Evolutionary conservation across 1,139 yeast genomes (phyloP).

Genomic region (Blastobotrys arbuscula): DNA sequence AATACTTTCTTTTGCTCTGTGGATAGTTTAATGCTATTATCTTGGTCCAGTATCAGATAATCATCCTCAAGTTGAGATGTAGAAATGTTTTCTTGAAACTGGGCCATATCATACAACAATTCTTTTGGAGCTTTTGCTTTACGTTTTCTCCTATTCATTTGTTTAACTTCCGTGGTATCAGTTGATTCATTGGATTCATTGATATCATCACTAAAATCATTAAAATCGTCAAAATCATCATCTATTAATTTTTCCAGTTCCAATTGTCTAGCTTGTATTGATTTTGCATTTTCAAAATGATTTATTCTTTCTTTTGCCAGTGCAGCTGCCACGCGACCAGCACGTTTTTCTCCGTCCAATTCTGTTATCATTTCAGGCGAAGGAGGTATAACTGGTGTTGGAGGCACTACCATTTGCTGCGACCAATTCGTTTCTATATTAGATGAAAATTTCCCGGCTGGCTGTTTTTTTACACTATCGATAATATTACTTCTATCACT

Average conservation of each 20-base stretch:
- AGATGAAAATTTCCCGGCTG: not conserved
- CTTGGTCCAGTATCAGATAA: not conserved
- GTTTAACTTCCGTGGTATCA: not conserved
- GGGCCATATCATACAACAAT: slow-evolving; percentile 1
- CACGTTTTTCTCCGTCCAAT: no score
- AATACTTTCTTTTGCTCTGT: slow-evolving; percentile 69
- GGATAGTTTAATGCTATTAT: slow-evolving; percentile 37
- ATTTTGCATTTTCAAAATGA: not conserved
- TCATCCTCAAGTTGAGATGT: not conserved
- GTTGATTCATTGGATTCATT: not conserved
- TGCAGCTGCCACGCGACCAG: not conserved
- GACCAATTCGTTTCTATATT: not conserved
- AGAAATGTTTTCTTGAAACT: slow-evolving; percentile 1
- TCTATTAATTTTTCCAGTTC: no score
- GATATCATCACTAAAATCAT: not conserved
- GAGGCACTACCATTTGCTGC: not conserved
- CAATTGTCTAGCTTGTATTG: not conserved
- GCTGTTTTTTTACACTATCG: not conserved
- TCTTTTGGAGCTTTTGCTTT: slow-evolving; percentile 6
- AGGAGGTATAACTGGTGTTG: not conserved
- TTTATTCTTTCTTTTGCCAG: not conserved
- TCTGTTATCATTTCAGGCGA: not conserved
- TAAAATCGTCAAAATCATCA: not conserved
- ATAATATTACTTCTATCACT: not conserved
- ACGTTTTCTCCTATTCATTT: not conserved